phyloP scores from a whole-genome alignment of 768 basidiomycete species.

The Boletus barrowsii region DNA sequence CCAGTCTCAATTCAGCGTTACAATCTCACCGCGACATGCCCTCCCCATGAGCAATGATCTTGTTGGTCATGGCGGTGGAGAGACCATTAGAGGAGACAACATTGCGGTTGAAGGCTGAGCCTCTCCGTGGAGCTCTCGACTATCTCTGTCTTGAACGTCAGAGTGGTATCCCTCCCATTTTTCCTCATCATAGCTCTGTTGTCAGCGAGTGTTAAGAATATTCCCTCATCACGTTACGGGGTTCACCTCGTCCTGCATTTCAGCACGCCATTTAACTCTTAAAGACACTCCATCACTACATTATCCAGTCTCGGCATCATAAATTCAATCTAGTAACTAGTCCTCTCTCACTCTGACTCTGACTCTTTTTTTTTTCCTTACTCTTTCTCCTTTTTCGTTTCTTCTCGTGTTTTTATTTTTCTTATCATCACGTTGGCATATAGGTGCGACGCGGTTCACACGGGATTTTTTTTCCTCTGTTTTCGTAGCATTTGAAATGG shows the following conservation, averaged over 20 bases:
- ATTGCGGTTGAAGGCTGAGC: conserved; percentile 32
- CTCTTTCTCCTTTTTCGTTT: neutral
- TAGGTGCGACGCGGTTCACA: conserved; percentile 10
- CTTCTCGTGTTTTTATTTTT: neutral
- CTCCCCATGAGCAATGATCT: neutral
- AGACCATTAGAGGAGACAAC: conserved; percentile 12
- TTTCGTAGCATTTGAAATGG: neutral
- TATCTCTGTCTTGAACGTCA: neutral
- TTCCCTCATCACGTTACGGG: conserved; percentile 8
- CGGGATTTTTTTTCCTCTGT: conserved; percentile 6
- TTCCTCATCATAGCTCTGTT: neutral
- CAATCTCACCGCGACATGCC: conserved; percentile 27
- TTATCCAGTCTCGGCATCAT: conserved; percentile 26
- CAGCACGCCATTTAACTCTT: conserved; percentile 12
- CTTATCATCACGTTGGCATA: conserved; percentile 17
- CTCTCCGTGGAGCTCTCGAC: conserved; percentile 12
- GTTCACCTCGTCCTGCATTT: conserved; percentile 16
- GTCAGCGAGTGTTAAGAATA: conserved; percentile 17
- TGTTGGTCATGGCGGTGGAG: conserved; percentile 15
- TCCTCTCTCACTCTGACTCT: conserved; percentile 2
- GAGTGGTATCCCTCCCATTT: neutral
- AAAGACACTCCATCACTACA: conserved; percentile 17
- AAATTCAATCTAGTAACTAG: conserved; percentile 26
- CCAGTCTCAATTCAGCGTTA: conserved; percentile 44
- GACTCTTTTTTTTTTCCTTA: neutral